phyloP scores from a whole-genome alignment of 305 asterid species.

The Petunia hybrid region DNA sequence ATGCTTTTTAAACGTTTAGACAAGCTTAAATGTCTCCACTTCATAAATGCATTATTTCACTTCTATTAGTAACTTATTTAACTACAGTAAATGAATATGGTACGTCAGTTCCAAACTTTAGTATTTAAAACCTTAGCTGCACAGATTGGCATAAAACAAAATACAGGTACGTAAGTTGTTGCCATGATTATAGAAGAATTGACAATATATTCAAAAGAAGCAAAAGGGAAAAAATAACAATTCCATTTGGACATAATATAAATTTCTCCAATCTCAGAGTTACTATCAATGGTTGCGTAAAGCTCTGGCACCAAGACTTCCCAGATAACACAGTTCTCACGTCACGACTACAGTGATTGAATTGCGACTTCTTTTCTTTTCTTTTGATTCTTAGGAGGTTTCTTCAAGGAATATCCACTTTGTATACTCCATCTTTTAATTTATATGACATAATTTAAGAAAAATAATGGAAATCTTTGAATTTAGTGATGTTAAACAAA shows the following conservation, averaged over 20 bases:
- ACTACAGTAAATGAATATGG: background rate
- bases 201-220: background rate
- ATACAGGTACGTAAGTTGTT: conserved; percentile 7
- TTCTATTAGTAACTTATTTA: background rate
- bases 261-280: background rate
- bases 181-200: background rate
- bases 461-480: too few relatives aligned
- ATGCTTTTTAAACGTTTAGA: background rate
- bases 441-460: too few relatives aligned
- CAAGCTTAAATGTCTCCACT: background rate
- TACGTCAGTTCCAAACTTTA: background rate
- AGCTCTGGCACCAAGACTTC: background rate
- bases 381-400: background rate
- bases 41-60: background rate
- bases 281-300: background rate
- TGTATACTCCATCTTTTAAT: background rate
- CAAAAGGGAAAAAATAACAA: background rate
- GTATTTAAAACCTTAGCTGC: background rate
- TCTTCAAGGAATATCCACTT: background rate
- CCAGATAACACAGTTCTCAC: background rate
- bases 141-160: background rate
- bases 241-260: conserved; percentile 4
- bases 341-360: background rate
- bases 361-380: background rate
- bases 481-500: too few relatives aligned